Evolutionary conservation across 805 yeast genomes (phyloP), one percentile per base, ranked within the genome.

Genomic region (Novakomyces olei): DNA sequence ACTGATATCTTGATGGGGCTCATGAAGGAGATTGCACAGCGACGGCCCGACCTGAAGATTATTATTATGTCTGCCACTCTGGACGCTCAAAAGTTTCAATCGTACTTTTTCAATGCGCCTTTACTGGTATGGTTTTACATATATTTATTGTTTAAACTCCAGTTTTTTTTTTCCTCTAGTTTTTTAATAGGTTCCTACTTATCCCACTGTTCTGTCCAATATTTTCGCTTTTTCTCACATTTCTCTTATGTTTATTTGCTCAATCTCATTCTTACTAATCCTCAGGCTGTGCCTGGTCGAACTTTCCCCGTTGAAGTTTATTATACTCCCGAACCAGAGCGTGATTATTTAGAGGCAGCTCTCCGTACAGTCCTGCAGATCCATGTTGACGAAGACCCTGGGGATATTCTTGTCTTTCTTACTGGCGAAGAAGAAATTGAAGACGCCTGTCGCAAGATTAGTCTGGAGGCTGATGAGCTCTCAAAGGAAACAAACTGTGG

Each of bases 341-440:
- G 88, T 43, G 96, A 85, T 50, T 85, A 85, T 49, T 57, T 85
- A 43, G 95, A 85, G 49, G 79, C 94, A 17, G 93, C 96, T 1
- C 79, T 88, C 37, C 66, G 95, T 42, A 88, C 96, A 0, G 96
- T 85, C 6, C 58, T 88, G 41, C 96, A 85, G 54, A 88, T 85
- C 40, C 98, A 88, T 56, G 93, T 94, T 18, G 80, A 94, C 16
- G 96, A 85, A 48, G 92, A 72, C 28, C 81, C 72, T 39, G 96
- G 96, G 40, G 96, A 83, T 52, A 71, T 83, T 35, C 54, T 83
- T 31, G 52, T 83, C 34, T 83, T 83, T 48, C 60, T 83, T 43
- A 83, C 95, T 0, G 96, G 96, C 64, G 95, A 83, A 55, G 96
- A 83, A 48, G 96, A 83, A 55, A 88, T 85, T 50, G 98, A 88